Conservation (phyloP, 2,329 filamentous ascomycete genomes). For the Triangularia verruculosa region DNA sequence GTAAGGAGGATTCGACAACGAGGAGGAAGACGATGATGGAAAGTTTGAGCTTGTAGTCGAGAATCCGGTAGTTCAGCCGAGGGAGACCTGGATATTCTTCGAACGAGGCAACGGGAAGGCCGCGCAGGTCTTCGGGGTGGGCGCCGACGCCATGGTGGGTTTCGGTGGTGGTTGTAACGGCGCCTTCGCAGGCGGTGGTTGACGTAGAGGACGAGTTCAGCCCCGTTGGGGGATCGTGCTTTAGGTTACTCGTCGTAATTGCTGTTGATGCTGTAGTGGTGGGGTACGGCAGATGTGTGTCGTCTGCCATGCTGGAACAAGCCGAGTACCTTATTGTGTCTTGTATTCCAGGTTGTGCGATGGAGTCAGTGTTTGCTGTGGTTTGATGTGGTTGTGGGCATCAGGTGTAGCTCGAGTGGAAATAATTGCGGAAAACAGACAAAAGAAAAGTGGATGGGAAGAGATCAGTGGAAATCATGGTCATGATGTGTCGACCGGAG, state of each 20-base stretch:
- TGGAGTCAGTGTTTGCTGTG: background rate
- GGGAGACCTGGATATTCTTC: slow-evolving; percentile 27
- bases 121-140: background rate
- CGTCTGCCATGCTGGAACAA: background rate
- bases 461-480: background rate
- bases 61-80: slow-evolving; percentile 37
- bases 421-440: background rate
- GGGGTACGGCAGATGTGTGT: background rate
- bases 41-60: slow-evolving; percentile 41
- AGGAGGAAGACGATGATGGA: slow-evolving; percentile 46
- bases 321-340: background rate
- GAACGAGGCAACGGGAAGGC: slow-evolving; percentile 9
- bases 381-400: background rate
- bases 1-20: slow-evolving; percentile 45
- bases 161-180: background rate
- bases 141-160: background rate
- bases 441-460: background rate
- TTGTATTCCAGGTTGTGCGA: too few species aligned
- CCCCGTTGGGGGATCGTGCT: background rate
- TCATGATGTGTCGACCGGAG: slow-evolving; percentile 2
- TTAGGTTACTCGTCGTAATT: background rate
- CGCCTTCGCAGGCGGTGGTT: background rate
- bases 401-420: background rate
- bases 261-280: background rate
- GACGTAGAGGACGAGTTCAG: background rate